Evolutionary conservation across 495 filamentous ascomycete species (phyloP), one percentile per base, ranked within the genome.

Genomic region (Neurospora sublineolata): DNA sequence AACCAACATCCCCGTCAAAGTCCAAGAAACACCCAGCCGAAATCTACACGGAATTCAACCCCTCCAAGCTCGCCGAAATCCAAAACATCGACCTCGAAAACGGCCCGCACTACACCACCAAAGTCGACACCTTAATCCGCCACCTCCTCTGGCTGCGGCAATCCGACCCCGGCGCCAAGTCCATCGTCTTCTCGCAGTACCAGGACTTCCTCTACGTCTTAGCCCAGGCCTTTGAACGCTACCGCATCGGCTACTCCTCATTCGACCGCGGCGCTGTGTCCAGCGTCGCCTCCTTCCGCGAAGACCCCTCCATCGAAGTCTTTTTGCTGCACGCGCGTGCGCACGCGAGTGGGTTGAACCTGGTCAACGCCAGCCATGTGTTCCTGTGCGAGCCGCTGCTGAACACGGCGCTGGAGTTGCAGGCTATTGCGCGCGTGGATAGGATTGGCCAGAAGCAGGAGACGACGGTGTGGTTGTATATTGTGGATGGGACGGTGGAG

Each of bases 401-500:
- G 74, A 97, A 97, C 77, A 92, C 94, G 7, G 93, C 94, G 3
- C 88, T 99, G 10, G 94, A 97, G 76, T 86, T 97, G 7, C 94
- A 99, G 77, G 94, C 93, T 3, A 96, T 97, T 75, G 93, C 94
- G 7, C 90, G 94, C 67, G 94, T 99, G 0, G 93, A 99, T 78
- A 87, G 94, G 42, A 99, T 99, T 70, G 94, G 94, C 0, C 94
- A 99, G 79, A 86, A 89, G 72, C 88, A 91, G 36, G 85, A 90
- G 72, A 99, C 94, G 8, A 97, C 93, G 3, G 94, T 97, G 6
- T 99, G 93, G 91, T 91, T 97, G 80, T 99, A 99, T 78, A 86
- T 97, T 2, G 86, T 97, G 27, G 89, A 90, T 4, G 91, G 90
- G 67, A 97, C 94, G 0, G 93, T 97, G 3, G 94, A 99, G 75